Conservation (phyloP, 306 rosid species). For the Lathyrus oleraceus region DNA sequence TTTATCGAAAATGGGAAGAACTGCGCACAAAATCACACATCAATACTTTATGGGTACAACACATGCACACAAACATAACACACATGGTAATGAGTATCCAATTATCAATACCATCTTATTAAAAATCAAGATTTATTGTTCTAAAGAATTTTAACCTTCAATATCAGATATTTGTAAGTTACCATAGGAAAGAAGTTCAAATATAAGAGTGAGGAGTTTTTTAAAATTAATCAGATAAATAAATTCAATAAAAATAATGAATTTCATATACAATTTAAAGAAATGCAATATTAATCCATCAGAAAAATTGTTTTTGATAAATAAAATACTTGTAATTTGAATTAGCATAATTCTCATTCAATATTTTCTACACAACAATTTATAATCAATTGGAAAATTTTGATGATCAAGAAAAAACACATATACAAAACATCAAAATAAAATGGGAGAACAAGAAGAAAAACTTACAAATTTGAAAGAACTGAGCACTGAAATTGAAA, state of each 20-base stretch:
- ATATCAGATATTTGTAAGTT: constrained; percentile 32
- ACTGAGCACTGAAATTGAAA: not conserved
- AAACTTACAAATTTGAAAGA: constrained; percentile 52
- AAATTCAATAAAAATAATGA: constrained; percentile 38
- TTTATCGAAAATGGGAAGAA: not conserved
- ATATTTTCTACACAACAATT: not conserved
- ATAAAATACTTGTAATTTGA: constrained; percentile 10
- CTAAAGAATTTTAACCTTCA: not conserved
- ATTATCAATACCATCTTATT: no score
- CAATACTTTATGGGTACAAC: not conserved
- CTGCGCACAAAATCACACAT: constrained; percentile 34
- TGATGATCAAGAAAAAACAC: constrained; percentile 27
- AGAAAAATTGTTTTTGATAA: not conserved
- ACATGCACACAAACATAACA: constrained; percentile 32
- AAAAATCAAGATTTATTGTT: constrained; percentile 5
- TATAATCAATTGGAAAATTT: not conserved
- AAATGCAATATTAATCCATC: not conserved
- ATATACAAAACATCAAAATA: not conserved
- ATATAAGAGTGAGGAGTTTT: not conserved
- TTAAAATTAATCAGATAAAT: constrained; percentile 18
- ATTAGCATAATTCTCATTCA: not conserved
- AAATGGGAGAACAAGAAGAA: not conserved
- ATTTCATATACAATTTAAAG: constrained; percentile 37
- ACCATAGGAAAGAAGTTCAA: not conserved
- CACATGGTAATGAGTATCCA: no score